Evolutionary conservation across 2,329 filamentous ascomycete genomes (phyloP).

Genomic region (Sporothrix euskadiensis): DNA sequence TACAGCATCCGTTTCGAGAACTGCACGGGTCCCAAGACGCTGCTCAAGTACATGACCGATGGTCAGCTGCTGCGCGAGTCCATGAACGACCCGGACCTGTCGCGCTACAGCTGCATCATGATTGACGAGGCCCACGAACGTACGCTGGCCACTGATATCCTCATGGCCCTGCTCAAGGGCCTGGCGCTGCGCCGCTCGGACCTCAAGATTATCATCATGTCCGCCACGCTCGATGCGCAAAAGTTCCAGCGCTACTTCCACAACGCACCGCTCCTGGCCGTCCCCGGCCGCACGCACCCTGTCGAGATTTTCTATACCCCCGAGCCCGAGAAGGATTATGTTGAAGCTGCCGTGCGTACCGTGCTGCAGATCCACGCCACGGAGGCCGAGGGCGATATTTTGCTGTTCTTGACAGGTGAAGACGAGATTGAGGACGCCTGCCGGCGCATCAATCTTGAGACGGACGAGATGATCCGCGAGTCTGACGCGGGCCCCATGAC

Average conservation of each 20-base stretch:
- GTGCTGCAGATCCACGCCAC: conserved; percentile 95
- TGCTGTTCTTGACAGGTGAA: conserved; percentile 94
- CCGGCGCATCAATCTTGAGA: conserved; percentile 85
- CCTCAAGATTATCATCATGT: conserved; percentile 98
- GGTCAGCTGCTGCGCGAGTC: conserved; percentile 97
- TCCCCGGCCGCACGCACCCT: conserved; percentile 91
- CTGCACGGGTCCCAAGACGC: conserved; percentile 80
- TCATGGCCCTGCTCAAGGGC: conserved; percentile 95
- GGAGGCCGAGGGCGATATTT: conserved; percentile 86
- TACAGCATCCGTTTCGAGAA: conserved; percentile 99
- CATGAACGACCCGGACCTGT: conserved; percentile 91
- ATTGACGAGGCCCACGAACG: conserved; percentile 98
- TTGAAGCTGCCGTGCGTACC: conserved; percentile 90
- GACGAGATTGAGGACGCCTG: conserved; percentile 98
- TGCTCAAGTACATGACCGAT: conserved; percentile 99
- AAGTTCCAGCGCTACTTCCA: conserved; percentile 99
- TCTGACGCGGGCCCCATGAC: conserved; percentile 86
- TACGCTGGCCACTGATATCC: conserved; percentile 92
- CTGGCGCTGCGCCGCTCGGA: conserved; percentile 79
- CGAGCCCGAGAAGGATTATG: conserved; percentile 93
- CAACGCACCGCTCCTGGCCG: conserved; percentile 86
- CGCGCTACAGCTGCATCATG: conserved; percentile 94
- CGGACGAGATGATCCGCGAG: conserved; percentile 87
- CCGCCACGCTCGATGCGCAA: conserved; percentile 92
- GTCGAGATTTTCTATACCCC: conserved; percentile 99